phyloP scores from a whole-genome alignment of 129 eudicot genomes.

The Erigeron canadensis region DNA sequence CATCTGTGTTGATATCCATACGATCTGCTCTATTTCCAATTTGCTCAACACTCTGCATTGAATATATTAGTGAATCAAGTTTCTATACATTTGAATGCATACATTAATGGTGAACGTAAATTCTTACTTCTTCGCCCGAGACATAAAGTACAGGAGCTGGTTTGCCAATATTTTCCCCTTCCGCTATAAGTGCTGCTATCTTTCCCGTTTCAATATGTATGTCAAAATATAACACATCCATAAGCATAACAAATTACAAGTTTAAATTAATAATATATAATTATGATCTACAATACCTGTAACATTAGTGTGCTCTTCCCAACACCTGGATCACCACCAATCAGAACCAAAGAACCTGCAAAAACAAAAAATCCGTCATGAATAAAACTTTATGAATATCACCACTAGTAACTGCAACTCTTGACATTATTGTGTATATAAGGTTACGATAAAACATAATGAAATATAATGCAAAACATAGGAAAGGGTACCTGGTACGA shows the following conservation, averaged over 20 bases:
- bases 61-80: slow-evolving; percentile 9
- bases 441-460: not conserved
- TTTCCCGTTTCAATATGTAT: slow-evolving; percentile 30
- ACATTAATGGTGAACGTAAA: slow-evolving; percentile 9
- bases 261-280: not conserved
- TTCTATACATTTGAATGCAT: slow-evolving; percentile 11
- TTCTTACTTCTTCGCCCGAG: slow-evolving; percentile 90
- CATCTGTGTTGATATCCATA: slow-evolving; percentile 63
- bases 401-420: no score
- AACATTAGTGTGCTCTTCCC: slow-evolving; percentile 91
- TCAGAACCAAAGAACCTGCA: slow-evolving; percentile 83
- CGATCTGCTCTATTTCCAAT: slow-evolving; percentile 94
- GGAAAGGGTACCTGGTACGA: slow-evolving; percentile 75
- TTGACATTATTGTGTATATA: not conserved
- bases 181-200: slow-evolving; percentile 90
- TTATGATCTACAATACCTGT: slow-evolving; percentile 50
- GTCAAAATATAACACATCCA: not conserved
- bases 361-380: not conserved
- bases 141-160: slow-evolving; percentile 83
- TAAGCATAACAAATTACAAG: not conserved
- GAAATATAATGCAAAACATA: not conserved
- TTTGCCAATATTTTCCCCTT: slow-evolving; percentile 47
- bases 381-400: not conserved
- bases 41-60: slow-evolving; percentile 91
- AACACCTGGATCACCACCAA: slow-evolving; percentile 99